Percentiles rank a stretch among this genome's conserved stretches.
These are phyloP conservation scores for Termitomyces sp. DNA, from an alignment of 768 basidiomycete genomes.

Conservation along the genomic window DNA sequence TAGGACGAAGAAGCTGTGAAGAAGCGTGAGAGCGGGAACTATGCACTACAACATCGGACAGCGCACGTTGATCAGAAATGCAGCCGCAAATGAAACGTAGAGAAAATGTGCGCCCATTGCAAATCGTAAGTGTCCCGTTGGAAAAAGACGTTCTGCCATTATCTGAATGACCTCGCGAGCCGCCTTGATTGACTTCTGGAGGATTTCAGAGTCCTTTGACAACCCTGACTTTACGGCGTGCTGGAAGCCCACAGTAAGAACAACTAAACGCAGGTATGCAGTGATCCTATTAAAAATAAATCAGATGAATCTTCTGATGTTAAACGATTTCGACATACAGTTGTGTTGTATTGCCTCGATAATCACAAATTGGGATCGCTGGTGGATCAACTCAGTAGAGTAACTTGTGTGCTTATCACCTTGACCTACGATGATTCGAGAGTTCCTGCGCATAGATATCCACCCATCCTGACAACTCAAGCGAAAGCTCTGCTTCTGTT, in stretches of 20 bases:
- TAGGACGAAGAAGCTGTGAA: slow-evolving; percentile 44
- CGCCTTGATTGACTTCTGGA: slow-evolving; percentile 43
- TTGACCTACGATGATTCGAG: slow-evolving; percentile 22
- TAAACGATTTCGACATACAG: slow-evolving; percentile 23
- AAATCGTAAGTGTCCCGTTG: slow-evolving; percentile 48
- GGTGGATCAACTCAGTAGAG: not conserved
- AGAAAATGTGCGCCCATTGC: slow-evolving; percentile 50
- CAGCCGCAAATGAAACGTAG: slow-evolving; percentile 52
- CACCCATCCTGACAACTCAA: slow-evolving; percentile 34
- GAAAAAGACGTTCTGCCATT: slow-evolving; percentile 44
- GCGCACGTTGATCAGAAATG: slow-evolving; percentile 55
- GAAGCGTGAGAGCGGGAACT: not conserved
- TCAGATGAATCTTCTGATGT: slow-evolving; percentile 1
- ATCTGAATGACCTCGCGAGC: slow-evolving; percentile 55
- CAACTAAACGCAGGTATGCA: slow-evolving; percentile 50
- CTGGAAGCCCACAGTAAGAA: slow-evolving; percentile 51
- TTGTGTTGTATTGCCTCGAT: slow-evolving; percentile 37
- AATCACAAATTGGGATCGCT: slow-evolving; percentile 38
- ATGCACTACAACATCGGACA: not conserved
- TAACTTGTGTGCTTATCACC: not conserved
- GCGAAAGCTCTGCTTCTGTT: slow-evolving; percentile 30
- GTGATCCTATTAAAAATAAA: slow-evolving; percentile 31
- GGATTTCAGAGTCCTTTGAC: slow-evolving; percentile 34
- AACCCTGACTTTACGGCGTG: slow-evolving; percentile 34
- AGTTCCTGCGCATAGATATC: slow-evolving; percentile 34